A percentile compares a stretch with the other conserved stretches of the same genome.
Evolutionary conservation across 2,329 filamentous ascomycete genomes (phyloP).

Genomic region (Ophiostoma quercus): DNA sequence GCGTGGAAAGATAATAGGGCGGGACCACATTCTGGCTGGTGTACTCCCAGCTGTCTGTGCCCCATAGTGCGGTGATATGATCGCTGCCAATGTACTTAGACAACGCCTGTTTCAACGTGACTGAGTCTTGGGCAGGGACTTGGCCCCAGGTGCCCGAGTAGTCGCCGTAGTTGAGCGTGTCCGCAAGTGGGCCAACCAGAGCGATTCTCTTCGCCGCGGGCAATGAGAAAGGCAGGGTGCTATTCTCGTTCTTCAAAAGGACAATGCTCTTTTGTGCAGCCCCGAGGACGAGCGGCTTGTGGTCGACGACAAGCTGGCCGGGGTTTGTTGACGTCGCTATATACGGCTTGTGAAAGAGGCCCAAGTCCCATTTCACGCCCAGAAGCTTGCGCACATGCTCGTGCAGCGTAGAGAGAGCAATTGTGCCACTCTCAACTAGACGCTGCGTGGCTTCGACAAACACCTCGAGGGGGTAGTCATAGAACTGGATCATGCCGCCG

Average conservation of each 20-base stretch:
- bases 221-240: not conserved
- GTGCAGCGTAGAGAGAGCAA: not conserved
- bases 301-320: not conserved
- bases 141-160: slow-evolving; percentile 20
- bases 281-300: not conserved
- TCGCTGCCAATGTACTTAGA: not conserved
- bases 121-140: not conserved
- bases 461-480: slow-evolving; percentile 14
- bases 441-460: slow-evolving; percentile 2
- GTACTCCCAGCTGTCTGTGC: not conserved
- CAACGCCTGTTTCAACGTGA: not conserved
- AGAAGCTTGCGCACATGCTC: not conserved
- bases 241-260: not conserved
- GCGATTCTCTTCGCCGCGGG: not conserved
- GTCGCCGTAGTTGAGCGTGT: slow-evolving; percentile 19
- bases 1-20: not conserved
- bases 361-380: not conserved
- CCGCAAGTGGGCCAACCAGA: slow-evolving; percentile 14
- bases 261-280: not conserved
- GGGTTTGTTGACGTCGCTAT: not conserved
- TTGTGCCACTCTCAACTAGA: not conserved
- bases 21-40: not conserved
- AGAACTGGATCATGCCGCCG: slow-evolving; percentile 19
- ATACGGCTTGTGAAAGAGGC: not conserved
- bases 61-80: not conserved